A percentile compares a stretch with the other conserved stretches of the same genome.
phyloP scores from a whole-genome alignment of 164 flowering plant genomes.

The Pachysandra terminalis region DNA sequence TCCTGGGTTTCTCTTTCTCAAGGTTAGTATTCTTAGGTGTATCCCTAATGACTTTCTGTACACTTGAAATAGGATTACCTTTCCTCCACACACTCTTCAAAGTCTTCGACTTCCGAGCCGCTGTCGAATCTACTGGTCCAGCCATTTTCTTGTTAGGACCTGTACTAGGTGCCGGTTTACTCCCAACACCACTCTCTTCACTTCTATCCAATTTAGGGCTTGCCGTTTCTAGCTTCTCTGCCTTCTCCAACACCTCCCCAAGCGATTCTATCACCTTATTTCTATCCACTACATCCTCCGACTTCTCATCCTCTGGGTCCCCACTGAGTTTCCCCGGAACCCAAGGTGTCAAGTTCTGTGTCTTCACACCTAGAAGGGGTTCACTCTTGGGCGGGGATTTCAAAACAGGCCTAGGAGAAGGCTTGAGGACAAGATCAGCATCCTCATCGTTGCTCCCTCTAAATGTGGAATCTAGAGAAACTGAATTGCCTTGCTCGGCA shows the following conservation, averaged over 20 bases:
- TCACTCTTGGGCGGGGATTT: slow-evolving; percentile 34
- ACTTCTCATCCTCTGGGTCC: slow-evolving; percentile 20
- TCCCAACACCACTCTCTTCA: slow-evolving; percentile 21
- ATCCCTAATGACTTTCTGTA: slow-evolving; percentile 50
- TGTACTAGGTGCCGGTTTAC: slow-evolving; percentile 27
- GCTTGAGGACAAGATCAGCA: slow-evolving; percentile 52
- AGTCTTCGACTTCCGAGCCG: slow-evolving; percentile 39
- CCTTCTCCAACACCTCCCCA: slow-evolving; percentile 90
- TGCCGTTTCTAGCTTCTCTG: slow-evolving; percentile 62
- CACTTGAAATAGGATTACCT: slow-evolving; percentile 64
- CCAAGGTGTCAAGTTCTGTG: slow-evolving; percentile 25
- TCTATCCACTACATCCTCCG: slow-evolving; percentile 42
- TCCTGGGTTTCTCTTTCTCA: slow-evolving; percentile 20
- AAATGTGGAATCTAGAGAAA: slow-evolving; percentile 44
- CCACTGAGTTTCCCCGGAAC: slow-evolving; percentile 18
- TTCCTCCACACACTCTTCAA: slow-evolving; percentile 89
- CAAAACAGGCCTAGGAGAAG: slow-evolving; percentile 71
- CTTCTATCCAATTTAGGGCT: slow-evolving; percentile 17
- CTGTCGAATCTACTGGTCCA: slow-evolving; percentile 21
- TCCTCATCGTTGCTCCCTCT: slow-evolving; percentile 43
- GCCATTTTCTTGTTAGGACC: slow-evolving; percentile 19
- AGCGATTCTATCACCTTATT: slow-evolving; percentile 73
- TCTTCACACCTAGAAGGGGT: slow-evolving; percentile 15
- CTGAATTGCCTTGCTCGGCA: slow-evolving; percentile 53
- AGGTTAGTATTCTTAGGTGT: slow-evolving; percentile 23